These are phyloP conservation scores for Solanum boliviense DNA, from an alignment of 257 asterid genomes.

Conservation along the genomic window DNA sequence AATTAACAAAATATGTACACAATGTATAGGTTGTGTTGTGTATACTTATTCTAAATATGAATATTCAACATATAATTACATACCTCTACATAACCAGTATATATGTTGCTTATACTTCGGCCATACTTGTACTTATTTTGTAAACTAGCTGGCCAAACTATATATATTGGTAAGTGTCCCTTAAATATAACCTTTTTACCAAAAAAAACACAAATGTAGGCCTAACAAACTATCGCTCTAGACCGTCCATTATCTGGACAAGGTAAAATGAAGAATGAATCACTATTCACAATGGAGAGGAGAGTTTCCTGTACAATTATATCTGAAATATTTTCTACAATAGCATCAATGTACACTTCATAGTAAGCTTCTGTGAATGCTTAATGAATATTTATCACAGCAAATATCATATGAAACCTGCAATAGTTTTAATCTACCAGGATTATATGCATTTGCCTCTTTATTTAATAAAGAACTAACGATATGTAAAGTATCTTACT, in stretches of 20 bases:
- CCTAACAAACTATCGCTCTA: neutral
- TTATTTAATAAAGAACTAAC: neutral
- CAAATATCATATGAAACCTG: neutral
- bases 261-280: neutral
- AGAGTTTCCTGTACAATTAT: neutral
- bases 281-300: neutral
- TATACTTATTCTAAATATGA: neutral
- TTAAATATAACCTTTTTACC: neutral
- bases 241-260: neutral
- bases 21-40: neutral
- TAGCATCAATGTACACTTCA: neutral
- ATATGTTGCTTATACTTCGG: neutral
- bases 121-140: neutral
- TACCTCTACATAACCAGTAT: neutral
- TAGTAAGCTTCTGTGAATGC: neutral
- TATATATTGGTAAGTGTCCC: neutral
- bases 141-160: neutral
- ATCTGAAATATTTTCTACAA: neutral
- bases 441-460: neutral
- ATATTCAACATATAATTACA: neutral
- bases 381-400: neutral
- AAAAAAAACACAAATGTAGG: neutral
- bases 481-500: slow-evolving; percentile 6
- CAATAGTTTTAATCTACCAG: neutral
- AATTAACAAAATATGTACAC: neutral